Evolutionary conservation across 345 rosid species (phyloP).

Genomic region (Eucalyptus albens): DNA sequence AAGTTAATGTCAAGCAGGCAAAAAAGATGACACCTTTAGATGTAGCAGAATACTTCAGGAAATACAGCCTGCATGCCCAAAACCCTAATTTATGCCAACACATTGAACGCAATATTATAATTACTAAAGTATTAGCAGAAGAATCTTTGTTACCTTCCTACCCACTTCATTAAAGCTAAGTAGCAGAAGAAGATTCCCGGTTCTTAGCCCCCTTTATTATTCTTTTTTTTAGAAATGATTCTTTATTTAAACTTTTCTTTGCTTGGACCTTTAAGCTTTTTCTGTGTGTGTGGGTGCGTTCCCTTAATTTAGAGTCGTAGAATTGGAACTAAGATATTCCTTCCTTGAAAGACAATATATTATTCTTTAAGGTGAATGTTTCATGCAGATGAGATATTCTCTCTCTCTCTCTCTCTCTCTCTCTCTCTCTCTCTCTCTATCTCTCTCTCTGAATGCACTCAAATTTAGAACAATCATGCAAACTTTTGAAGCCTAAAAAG

Average conservation of each 20-base stretch:
- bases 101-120: neutral
- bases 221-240: neutral
- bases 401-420: neutral
- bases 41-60: neutral
- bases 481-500: conserved; percentile 50
- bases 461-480: conserved; percentile 36
- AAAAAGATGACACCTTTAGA: neutral
- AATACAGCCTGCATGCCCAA: neutral
- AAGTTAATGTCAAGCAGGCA: neutral
- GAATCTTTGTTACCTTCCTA: conserved; percentile 65
- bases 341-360: conserved; percentile 42
- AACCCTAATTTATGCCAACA: neutral
- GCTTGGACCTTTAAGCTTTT: conserved; percentile 28
- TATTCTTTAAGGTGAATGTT: conserved; percentile 28
- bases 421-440: neutral
- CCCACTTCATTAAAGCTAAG: conserved; percentile 69
- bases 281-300: conserved; percentile 17
- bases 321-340: conserved; percentile 78
- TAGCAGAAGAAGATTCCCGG: conserved; percentile 54
- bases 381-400: conserved; percentile 26
- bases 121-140: neutral
- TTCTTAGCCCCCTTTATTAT: conserved; percentile 24
- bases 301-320: conserved; percentile 74
- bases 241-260: neutral
- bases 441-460: conserved; percentile 15